A percentile compares a stretch with the other conserved stretches of the same genome.
Evolutionary conservation across 2,329 filamentous ascomycete species (phyloP).

Genomic region (Apiospora arundinis): DNA sequence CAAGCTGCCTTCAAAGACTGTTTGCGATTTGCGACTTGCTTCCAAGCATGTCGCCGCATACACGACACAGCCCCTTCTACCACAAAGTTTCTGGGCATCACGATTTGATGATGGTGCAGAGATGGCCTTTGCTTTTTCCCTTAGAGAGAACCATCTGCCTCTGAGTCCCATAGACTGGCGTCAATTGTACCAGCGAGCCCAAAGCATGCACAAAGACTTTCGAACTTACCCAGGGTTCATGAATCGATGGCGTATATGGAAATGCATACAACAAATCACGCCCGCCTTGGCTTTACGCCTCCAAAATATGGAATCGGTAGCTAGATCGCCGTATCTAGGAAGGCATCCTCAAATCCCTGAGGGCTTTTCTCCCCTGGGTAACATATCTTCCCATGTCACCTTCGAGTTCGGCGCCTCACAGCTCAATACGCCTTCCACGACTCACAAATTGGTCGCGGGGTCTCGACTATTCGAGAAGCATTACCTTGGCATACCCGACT

Average conservation of each 20-base stretch:
- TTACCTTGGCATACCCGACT: conserved; percentile 22
- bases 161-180: conserved; percentile 30
- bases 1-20: conserved; percentile 27
- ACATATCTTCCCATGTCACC: conserved; percentile 20
- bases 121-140: conserved; percentile 33
- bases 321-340: conserved; percentile 18
- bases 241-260: conserved; percentile 31
- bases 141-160: conserved; percentile 24
- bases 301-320: conserved; percentile 26
- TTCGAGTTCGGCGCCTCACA: conserved; percentile 8
- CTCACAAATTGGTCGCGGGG: conserved; percentile 23
- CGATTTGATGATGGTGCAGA: conserved; percentile 30
- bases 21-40: conserved; percentile 29
- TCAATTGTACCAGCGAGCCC: conserved; percentile 28
- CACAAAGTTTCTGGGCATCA: conserved; percentile 32
- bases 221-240: conserved; percentile 29
- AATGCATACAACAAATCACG: conserved; percentile 26
- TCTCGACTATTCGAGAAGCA: conserved; percentile 31
- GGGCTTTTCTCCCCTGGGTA: background rate
- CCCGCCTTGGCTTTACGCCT: conserved; percentile 28
- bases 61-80: conserved; percentile 26
- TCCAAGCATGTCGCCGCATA: conserved; percentile 29
- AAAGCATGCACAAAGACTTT: conserved; percentile 26
- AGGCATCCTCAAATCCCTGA: background rate
- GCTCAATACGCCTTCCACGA: background rate